Evolutionary conservation across 345 rosid genomes (phyloP).

Genomic region (Mallotus nudiflorus): DNA sequence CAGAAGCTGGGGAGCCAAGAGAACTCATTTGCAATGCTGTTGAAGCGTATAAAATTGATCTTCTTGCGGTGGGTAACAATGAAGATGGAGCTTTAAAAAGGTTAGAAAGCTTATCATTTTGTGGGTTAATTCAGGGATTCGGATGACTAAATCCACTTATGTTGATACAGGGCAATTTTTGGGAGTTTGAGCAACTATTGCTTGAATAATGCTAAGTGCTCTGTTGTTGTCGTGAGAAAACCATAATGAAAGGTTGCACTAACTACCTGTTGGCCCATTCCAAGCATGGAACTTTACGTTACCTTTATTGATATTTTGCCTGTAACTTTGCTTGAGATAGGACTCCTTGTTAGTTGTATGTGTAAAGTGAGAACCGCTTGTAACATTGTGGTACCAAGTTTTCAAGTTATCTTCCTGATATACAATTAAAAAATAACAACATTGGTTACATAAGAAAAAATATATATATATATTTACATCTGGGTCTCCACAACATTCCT

Average conservation of each 20-base stretch:
- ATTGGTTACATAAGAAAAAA: no score
- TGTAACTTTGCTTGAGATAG: not conserved
- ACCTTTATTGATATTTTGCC: not conserved
- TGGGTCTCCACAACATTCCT: no score
- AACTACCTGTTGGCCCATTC: no score
- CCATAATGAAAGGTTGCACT: not conserved
- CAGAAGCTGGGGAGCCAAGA: conserved; percentile 40
- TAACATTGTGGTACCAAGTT: no score
- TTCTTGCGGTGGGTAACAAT: conserved; percentile 34
- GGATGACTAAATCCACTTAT: no score
- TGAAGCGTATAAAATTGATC: conserved; percentile 24
- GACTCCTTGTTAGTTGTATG: no score
- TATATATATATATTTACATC: no score
- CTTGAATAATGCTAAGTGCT: conserved; percentile 8
- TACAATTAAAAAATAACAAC: no score
- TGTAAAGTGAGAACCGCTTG: no score
- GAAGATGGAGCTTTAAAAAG: conserved; percentile 27
- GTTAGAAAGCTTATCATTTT: no score
- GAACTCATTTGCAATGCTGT: conserved; percentile 35
- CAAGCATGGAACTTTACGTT: not conserved
- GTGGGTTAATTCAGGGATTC: no score
- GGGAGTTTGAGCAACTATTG: conserved; percentile 10
- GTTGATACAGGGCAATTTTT: not conserved
- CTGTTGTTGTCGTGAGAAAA: conserved; percentile 14
- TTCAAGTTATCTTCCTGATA: no score